These are phyloP conservation scores for Mucor saturninus DNA, from an alignment of 371 early-diverging fungal genomes.

Conservation along the genomic window DNA sequence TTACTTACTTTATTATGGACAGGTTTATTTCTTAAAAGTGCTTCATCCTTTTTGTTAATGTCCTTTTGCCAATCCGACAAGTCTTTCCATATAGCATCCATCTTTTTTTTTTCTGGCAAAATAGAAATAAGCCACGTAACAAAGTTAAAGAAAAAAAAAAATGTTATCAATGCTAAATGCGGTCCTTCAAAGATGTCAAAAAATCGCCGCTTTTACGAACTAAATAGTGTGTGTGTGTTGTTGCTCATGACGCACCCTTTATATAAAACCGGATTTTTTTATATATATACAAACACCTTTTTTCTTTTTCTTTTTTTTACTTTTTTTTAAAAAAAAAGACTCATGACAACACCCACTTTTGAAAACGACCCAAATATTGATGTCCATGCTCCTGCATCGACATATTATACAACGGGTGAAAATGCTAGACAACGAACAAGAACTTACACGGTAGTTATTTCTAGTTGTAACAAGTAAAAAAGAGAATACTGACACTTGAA, in stretches of 20 bases:
- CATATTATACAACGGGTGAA: conserved; percentile 56
- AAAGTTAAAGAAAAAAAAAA: conserved; percentile 7
- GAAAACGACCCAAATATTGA: conserved; percentile 28
- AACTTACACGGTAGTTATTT: conserved; percentile 34
- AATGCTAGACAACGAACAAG: conserved; percentile 40
- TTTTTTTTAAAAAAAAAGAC: conserved; percentile 13
- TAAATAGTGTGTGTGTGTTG: too few relatives aligned
- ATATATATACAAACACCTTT: not conserved
- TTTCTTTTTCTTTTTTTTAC: conserved; percentile 5
- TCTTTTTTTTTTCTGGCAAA: not conserved
- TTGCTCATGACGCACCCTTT: too few relatives aligned
- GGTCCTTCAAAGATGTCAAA: not conserved
- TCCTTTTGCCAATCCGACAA: conserved; percentile 29
- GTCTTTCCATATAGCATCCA: conserved; percentile 29
- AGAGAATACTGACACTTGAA: too few relatives aligned
- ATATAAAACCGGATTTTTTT: not conserved
- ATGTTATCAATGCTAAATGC: not conserved
- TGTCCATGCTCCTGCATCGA: conserved; percentile 52
- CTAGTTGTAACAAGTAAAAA: too few relatives aligned
- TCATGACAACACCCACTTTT: conserved; percentile 15
- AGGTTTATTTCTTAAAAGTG: conserved; percentile 23
- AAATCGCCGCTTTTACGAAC: too few relatives aligned
- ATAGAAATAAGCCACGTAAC: not conserved
- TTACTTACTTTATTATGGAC: conserved; percentile 27
- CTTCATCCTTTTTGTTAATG: conserved; percentile 24